Evolutionary conservation across 2,329 filamentous ascomycete genomes (phyloP), one percentile per base, ranked within the genome.

Genomic region (Colletotrichum cereale): DNA sequence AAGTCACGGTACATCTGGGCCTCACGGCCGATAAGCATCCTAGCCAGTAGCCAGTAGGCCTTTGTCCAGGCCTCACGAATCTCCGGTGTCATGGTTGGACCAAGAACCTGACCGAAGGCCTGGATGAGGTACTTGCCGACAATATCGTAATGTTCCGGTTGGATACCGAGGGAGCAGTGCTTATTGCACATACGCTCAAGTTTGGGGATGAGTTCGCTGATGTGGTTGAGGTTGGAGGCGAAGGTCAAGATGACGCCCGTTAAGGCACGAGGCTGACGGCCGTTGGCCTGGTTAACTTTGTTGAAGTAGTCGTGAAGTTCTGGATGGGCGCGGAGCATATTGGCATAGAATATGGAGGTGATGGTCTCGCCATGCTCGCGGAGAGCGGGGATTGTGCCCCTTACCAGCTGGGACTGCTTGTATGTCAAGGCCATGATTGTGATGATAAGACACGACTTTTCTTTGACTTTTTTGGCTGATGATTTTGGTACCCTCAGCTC

Each of bases 291-390:
- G 48, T 77, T 76, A 48, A 74, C 73, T 52, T 73, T 75, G 68
- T 94, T 94, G 86, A 95, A 94, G 80, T 92, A 84, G 79, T 90
- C 87, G 76, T 90, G 88, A 40, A 95, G 87, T 55, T 89, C 86
- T 0, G 92, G 92, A 72, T 93, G 85, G 48, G 89, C 88, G 14
- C 79, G 78, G 31, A 95, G 84, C 84, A 95, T 88, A 77, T 89
- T 90, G 73, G 85, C 84, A 84, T 95, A 95, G 84, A 95, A 94
- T 74, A 87, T 86, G n/a, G 85, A 86, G 7, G 92, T 91, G 79
- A 95, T 93, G 73, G 86, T 84, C 73, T 87, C 86, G 78, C 93
- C 93, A 78, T 94, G 89, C 73, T 91, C 85, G 29, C 86, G 86
- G 3, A 95, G 86, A 42, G 91, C 86, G 2, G 92, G 92, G 71